Evolutionary conservation across 805 yeast genomes (phyloP), one percentile per base, ranked within the genome.

Genomic region (Kodamaea restingae): DNA sequence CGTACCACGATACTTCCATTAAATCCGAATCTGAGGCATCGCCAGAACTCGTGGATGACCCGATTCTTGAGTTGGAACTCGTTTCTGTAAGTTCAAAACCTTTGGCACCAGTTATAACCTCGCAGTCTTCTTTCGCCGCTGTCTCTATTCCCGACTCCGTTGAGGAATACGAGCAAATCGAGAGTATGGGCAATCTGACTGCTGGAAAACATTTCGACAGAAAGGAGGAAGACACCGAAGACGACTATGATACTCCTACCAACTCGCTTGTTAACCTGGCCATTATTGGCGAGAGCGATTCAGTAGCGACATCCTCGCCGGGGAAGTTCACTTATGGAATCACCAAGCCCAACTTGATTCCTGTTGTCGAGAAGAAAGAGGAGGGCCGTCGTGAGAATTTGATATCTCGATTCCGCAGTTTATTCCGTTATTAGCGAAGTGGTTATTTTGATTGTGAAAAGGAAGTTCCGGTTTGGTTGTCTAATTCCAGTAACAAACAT

Each of bases 51-150:
- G 21, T 30, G 7, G 32, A 30, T 12, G 32, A 30, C 21, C 32
- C 32, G 21, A 30, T 30, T 10, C 15, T 30, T 4, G 32, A 30
- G n/a, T 30, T 21, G 7, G 32, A 30, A 17, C 18, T 30, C 14
- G 12, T 30, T 8, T 30, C 32, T 4, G 17, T 30, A 7, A 26
- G 25, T 12, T 18, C 35, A 29, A 35, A 35, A 18, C 29, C 21
- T 11, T 30, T 37, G 26, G 35, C 25, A 18, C 40, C 33, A 11
- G 35, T 31, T 3, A 33, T 18, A 31, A 63, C 69, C 2, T 45
- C 61, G 4, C 47, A 54, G 9, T 58, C 65, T 6, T 63, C 70
- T 25, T 65, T 61, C 52, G 68, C 69, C 12, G 69, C 67, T 4
- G 64, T 65, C 27, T 60, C 67, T 1, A 41, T 58, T 15, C 57